Evolutionary conservation across 805 yeast species (phyloP).

Genomic region (Wickerhamomyces pijperi): DNA sequence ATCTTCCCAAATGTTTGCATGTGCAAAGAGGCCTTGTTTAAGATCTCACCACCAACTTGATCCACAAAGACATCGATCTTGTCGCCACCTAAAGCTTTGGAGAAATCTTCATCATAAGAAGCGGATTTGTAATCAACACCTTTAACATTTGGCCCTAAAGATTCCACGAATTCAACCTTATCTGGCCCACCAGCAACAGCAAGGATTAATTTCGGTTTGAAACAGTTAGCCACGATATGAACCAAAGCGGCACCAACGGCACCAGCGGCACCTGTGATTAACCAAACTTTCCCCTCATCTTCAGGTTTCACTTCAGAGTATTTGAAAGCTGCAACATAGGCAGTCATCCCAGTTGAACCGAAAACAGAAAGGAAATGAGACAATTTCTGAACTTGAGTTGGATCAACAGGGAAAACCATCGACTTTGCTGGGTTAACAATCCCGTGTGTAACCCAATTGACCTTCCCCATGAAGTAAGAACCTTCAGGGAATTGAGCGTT

Average conservation of each 20-base stretch:
- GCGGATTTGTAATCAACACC: slow-evolving; percentile 42
- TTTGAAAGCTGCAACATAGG: slow-evolving; percentile 41
- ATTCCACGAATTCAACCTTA: slow-evolving; percentile 41
- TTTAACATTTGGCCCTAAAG: slow-evolving; percentile 40
- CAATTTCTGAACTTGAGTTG: slow-evolving; percentile 18
- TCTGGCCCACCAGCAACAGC: slow-evolving; percentile 53
- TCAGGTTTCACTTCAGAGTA: slow-evolving; percentile 35
- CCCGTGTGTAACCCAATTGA: slow-evolving; percentile 38
- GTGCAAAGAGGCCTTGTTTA: slow-evolving; percentile 30
- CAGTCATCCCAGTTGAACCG: slow-evolving; percentile 52
- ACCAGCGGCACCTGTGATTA: slow-evolving; percentile 60
- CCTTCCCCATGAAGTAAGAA: slow-evolving; percentile 29
- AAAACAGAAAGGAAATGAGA: slow-evolving; percentile 35
- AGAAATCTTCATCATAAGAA: slow-evolving; percentile 24
- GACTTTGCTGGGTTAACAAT: slow-evolving; percentile 18
- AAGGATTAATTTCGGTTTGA: slow-evolving; percentile 43
- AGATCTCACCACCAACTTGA: slow-evolving; percentile 52
- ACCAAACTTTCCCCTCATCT: slow-evolving; percentile 30
- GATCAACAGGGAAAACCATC: slow-evolving; percentile 6
- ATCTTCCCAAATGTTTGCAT: slow-evolving; percentile 31
- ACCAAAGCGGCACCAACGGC: slow-evolving; percentile 58
- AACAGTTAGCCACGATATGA: slow-evolving; percentile 42
- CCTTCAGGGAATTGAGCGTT: slow-evolving; percentile 29
- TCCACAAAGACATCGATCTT: slow-evolving; percentile 46
- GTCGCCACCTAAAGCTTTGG: slow-evolving; percentile 33